Conservation (phyloP, 2,329 filamentous ascomycete genomes). For the Fusarium scirpi region DNA sequence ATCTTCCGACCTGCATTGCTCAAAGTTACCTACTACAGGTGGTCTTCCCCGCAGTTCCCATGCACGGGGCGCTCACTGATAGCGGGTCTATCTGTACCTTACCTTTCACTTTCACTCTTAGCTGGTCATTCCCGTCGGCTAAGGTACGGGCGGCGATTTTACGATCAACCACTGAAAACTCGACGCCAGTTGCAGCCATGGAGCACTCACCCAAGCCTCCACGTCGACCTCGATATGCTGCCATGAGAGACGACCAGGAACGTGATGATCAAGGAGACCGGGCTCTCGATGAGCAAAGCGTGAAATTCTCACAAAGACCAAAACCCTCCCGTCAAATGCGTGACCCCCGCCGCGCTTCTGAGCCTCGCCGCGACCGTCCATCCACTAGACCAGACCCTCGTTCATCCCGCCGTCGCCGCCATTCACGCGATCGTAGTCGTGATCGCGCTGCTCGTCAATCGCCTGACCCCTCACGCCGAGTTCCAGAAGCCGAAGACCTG, state of each 20-base stretch:
- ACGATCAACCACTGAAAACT: constrained; percentile 55
- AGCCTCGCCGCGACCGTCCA: constrained; percentile 51
- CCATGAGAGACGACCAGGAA: constrained; percentile 56
- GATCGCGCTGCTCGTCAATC: constrained; percentile 47
- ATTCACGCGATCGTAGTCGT: constrained; percentile 55
- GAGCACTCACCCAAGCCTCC: constrained; percentile 50
- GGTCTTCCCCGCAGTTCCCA: constrained; percentile 34
- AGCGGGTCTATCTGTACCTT: constrained; percentile 29
- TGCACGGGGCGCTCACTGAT: constrained; percentile 33
- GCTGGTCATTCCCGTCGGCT: constrained; percentile 50
- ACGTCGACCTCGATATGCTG: constrained; percentile 55
- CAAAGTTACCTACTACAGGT: constrained; percentile 10
- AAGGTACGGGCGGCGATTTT: constrained; percentile 52
- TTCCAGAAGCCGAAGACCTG: constrained; percentile 52
- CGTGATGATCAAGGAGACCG: constrained; percentile 54
- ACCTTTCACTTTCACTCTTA: constrained; percentile 28
- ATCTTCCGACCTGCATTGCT: constrained; percentile 16
- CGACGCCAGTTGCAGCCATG: constrained; percentile 50
- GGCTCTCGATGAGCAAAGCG: constrained; percentile 53
- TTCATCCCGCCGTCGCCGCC: constrained; percentile 53
- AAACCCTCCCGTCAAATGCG: constrained; percentile 49
- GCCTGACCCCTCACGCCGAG: constrained; percentile 46
- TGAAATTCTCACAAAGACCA: constrained; percentile 50
- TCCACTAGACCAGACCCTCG: constrained; percentile 49
- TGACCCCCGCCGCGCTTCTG: constrained; percentile 48